phyloP scores from a whole-genome alignment of 2,329 filamentous ascomycete species.

The Hypocreales sp. region DNA sequence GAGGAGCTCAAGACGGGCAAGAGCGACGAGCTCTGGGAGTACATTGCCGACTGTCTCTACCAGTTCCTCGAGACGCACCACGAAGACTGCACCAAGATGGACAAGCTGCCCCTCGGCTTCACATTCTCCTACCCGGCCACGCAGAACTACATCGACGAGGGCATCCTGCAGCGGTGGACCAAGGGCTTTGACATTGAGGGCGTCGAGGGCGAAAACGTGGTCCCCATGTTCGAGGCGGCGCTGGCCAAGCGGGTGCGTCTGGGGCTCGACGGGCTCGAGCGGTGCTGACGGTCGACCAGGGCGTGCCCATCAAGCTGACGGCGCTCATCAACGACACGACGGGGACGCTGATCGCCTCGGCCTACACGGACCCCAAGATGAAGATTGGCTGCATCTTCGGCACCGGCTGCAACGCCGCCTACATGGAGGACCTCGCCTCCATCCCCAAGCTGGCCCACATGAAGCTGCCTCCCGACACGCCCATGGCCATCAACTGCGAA shows the following conservation, averaged over 20 bases:
- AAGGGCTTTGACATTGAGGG: conserved; percentile 93
- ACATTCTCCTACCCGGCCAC: conserved; percentile 94
- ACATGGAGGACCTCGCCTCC: conserved; percentile 85
- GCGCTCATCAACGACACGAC: conserved; percentile 97
- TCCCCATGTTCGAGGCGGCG: conserved; percentile 72
- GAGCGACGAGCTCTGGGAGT: conserved; percentile 82
- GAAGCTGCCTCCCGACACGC: conserved; percentile 69
- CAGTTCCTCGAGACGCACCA: conserved; percentile 85
- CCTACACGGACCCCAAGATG: conserved; percentile 88
- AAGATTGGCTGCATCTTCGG: conserved; percentile 97
- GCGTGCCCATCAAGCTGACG: conserved; percentile 80
- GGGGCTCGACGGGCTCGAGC: conserved; percentile 4
- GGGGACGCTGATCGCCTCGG: conserved; percentile 88
- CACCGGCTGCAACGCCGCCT: conserved; percentile 94
- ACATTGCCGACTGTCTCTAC: conserved; percentile 82
- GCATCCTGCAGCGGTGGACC: conserved; percentile 86
- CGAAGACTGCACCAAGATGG: conserved; percentile 43
- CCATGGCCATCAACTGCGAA: conserved; percentile 95
- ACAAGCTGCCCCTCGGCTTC: conserved; percentile 69
- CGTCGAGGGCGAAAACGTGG: conserved; percentile 81
- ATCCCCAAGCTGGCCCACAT: conserved; percentile 90
- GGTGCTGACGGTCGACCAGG: conserved; percentile 28
- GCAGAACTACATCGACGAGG: conserved; percentile 86
- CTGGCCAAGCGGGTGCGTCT: conserved; percentile 38
- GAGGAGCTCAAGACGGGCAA: conserved; percentile 79